These are phyloP conservation scores for Podospora pseudopauciseta DNA, from an alignment of 495 filamentous ascomycete genomes.

Conservation along the genomic window DNA sequence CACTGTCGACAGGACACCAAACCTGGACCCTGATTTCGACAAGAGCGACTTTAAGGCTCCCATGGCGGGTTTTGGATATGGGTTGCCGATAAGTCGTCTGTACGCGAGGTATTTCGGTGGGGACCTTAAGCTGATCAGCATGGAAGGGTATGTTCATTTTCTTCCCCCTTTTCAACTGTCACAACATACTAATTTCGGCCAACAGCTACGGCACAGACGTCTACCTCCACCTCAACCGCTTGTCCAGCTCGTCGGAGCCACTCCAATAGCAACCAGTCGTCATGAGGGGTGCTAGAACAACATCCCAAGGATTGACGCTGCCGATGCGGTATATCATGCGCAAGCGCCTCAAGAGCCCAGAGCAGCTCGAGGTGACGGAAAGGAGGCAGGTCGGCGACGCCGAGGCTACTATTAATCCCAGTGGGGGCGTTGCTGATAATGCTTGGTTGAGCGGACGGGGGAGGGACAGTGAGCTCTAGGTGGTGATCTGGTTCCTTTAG, in stretches of 20 bases:
- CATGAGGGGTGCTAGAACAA: conserved; percentile 66
- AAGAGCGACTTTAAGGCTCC: conserved; percentile 99
- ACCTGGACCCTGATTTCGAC: conserved; percentile 93
- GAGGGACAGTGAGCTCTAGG: conserved; percentile 25
- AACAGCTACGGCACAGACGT: conserved; percentile 94
- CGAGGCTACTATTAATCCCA: conserved; percentile 58
- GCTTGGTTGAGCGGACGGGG: conserved; percentile 9
- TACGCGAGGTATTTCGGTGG: conserved; percentile 98
- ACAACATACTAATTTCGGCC: neutral
- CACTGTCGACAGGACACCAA: conserved; percentile 92
- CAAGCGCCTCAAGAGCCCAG: conserved; percentile 53
- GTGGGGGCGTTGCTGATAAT: neutral
- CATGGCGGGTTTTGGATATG: conserved; percentile 98
- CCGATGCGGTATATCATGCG: conserved; percentile 54
- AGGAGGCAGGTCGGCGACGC: conserved; percentile 84
- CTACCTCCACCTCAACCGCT: conserved; percentile 93
- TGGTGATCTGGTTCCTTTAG: neutral
- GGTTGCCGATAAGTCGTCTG: conserved; percentile 84
- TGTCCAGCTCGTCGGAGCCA: conserved; percentile 92
- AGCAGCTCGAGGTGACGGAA: conserved; percentile 63
- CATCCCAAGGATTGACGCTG: conserved; percentile 84
- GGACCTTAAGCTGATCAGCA: conserved; percentile 94
- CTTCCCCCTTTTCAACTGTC: neutral
- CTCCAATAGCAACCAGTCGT: conserved; percentile 98
- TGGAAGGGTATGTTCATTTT: conserved; percentile 80